Evolutionary conservation across 805 yeast species (phyloP), one percentile per base, ranked within the genome.

Genomic region (Pichia ethanolica): DNA sequence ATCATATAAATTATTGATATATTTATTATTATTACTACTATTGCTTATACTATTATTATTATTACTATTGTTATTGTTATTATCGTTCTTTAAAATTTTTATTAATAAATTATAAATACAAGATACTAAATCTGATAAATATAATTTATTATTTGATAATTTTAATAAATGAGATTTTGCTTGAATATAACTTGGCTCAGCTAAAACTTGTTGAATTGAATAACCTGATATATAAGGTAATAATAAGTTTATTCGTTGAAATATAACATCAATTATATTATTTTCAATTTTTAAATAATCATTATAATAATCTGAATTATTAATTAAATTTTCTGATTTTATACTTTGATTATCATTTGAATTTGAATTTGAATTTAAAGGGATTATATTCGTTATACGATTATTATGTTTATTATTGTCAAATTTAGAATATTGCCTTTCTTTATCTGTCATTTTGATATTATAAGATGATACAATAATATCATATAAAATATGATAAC

Each of bases 171-270:
- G 63, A 27, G 53, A 57, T 49, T 68, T 63, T 10, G 68, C 57
- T 43, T 62, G 64, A n/a, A 62, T 54, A 54, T 64, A 73, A 35
- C 59, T 54, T 3, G 63, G 63, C 45, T 71, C 71, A 12, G 62
- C 62, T 45, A 70, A 71, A 11, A 71, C 62, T 46, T 71, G 74
- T 4, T 65, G 53, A 26, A 68, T 46, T 3, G 68, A 54, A 26
- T 61, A 53, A 3, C 70, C 70, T 3, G 72, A 64, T 47, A 66
- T 64, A 20, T 63, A 56, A 0, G 78, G 77, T 25, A 73, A 57
- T 5, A 65, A 33, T 1, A 54, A 36, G 46, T 64, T 69, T 5
- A 73, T 56, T 52, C 70, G 62, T 40, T 58, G 46, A 46, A 64
- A 67, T 30, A 73, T 59, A 20, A 70, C 66, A 1, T 64, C 63